Base-by-base conservation (phyloP, 2,329 filamentous ascomycete species). In the Penicillium sclerotiorum region DNA sequence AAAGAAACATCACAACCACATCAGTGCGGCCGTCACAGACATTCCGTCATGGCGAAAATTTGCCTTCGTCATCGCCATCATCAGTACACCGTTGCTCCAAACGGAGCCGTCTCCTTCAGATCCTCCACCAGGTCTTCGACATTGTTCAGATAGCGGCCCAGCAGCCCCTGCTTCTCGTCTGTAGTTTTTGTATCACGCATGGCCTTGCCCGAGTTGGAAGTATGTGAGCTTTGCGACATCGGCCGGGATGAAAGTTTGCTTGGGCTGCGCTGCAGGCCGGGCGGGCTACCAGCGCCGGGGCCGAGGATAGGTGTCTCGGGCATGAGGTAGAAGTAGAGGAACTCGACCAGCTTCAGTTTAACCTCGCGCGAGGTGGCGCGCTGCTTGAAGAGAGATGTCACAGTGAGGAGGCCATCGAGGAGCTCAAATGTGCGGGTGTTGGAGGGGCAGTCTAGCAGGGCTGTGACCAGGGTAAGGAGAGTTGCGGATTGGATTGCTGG, bases 321-420 rank as follows among this genome's bases (percentile, higher is more conserved):
- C 87, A 97, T 96, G 61, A 99, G 86, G 72, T 97, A 99, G 73
- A 97, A 97, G 78, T 97, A 97, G 44, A 99, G 77, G 68, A 97
- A 97, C 72, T 97, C 94, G 60, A 96, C 87, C n/a, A 95, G 84
- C 71, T 95, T 94, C 66, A 96, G 83, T 76, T 96, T 96, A 58
- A 97, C 92, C 62, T 93, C 89, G 54, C 90, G 85, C 20, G 85
- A 85, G 3, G 93, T 96, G 58, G 86, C 84, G 53, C 90, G 86
- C 56, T 88, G 89, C 72, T 95, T 95, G 82, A 97, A 96, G 42
- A 97, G 81, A 8, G 89, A 93, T 2, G 93, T 96, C 38, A 97
- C 85, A 1, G 91, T 94, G 33, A 96, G 83, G 5, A 99, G 82
- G 47, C 94, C 94, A 68, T 97, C 93, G 59, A 96, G 87, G 47